These are phyloP conservation scores for Chrysopogon serrulatus DNA, from an alignment of 176 grass and related monocot species.

Conservation along the genomic window DNA sequence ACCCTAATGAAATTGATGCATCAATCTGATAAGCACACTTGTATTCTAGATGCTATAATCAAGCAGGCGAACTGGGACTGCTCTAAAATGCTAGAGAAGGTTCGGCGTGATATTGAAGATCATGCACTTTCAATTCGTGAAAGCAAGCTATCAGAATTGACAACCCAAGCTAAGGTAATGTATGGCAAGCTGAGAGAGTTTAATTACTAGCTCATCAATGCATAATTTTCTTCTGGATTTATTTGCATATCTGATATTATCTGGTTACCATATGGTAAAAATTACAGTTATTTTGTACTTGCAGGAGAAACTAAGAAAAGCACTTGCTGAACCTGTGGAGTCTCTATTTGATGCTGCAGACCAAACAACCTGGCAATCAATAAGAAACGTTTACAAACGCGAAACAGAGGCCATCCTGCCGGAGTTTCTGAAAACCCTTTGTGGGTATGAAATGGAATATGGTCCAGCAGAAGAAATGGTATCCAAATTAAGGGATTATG, in stretches of 20 bases:
- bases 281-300: constrained; percentile 10
- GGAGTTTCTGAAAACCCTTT: constrained; percentile 57
- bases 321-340: constrained; percentile 83
- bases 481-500: constrained; percentile 62
- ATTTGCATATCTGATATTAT: not conserved
- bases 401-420: constrained; percentile 55
- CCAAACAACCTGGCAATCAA: constrained; percentile 71
- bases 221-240: not conserved
- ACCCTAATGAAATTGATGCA: not conserved
- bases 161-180: constrained; percentile 62
- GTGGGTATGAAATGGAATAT: constrained; percentile 81
- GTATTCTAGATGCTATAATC: constrained; percentile 54
- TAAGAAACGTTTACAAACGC: constrained; percentile 65
- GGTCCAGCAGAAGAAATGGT: constrained; percentile 43
- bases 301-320: constrained; percentile 70
- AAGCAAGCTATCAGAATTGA: constrained; percentile 59
- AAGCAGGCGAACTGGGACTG: constrained; percentile 73
- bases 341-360: constrained; percentile 79
- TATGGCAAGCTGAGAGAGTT: constrained; percentile 1
- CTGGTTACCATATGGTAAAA: not conserved
- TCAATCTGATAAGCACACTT: constrained; percentile 17
- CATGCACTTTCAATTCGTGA: constrained; percentile 57
- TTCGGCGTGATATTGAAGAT: constrained; percentile 68
- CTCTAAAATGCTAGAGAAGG: constrained; percentile 72
- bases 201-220: constrained; percentile 7